Conservation (phyloP, 306 rosid genomes). For the Gleditsia sinensis region DNA sequence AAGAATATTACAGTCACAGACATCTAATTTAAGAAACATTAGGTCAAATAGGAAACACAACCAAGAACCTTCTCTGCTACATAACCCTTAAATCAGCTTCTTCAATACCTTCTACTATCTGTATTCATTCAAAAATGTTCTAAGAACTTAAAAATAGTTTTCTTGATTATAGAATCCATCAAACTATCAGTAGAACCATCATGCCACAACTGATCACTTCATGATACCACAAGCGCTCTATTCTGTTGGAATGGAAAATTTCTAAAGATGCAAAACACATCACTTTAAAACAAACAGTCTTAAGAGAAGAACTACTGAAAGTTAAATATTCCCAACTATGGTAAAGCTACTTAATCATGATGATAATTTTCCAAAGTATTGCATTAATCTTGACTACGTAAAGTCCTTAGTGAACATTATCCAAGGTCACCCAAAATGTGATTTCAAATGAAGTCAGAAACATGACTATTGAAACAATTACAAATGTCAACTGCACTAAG, state of each 20-base stretch:
- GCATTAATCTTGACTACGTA: not conserved
- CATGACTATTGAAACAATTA: not conserved
- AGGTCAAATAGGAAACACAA: not conserved
- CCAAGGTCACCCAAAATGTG: not conserved
- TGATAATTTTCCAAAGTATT: slow-evolving; percentile 4
- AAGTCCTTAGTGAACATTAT: not conserved
- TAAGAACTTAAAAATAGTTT: not conserved
- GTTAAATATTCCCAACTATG: not conserved
- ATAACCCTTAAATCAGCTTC: not conserved
- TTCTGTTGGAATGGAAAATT: slow-evolving; percentile 6
- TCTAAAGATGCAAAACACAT: not conserved
- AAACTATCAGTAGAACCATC: not conserved
- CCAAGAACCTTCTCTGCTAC: not conserved
- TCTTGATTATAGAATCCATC: not conserved
- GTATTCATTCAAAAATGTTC: not conserved
- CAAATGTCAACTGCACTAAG: not conserved
- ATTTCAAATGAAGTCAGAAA: slow-evolving; percentile 22
- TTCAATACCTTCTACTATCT: not conserved
- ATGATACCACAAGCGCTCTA: not conserved
- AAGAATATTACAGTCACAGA: not conserved
- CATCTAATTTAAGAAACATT: not conserved
- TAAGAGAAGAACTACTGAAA: not conserved
- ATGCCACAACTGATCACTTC: too few species aligned
- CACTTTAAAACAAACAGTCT: not conserved
- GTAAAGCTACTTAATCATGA: not conserved